A percentile compares a stretch with the other conserved stretches of the same genome.
phyloP scores from a whole-genome alignment of 2,329 filamentous ascomycete species.

The Nemania serpens region DNA sequence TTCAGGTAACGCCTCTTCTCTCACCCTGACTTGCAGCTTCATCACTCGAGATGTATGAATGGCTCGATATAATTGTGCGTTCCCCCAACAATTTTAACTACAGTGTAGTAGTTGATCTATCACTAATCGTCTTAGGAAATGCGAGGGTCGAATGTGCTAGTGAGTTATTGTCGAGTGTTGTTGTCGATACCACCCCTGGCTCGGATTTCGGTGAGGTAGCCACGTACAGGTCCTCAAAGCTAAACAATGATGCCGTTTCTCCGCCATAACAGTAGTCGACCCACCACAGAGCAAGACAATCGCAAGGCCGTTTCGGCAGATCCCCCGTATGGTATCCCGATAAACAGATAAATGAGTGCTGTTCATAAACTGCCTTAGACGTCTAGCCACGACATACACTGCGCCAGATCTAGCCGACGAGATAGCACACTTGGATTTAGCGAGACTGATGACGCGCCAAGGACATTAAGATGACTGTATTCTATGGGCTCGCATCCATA shows the following conservation, averaged over 20 bases:
- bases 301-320: background rate
- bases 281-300: slow-evolving; percentile 28
- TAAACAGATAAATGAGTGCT: background rate
- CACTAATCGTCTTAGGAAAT: slow-evolving; percentile 6
- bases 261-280: slow-evolving; percentile 34
- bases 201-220: slow-evolving; percentile 34
- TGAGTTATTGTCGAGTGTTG: slow-evolving; percentile 31
- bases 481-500: background rate
- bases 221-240: slow-evolving; percentile 32
- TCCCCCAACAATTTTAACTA: background rate
- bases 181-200: slow-evolving; percentile 22
- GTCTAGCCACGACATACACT: background rate
- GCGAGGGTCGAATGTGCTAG: slow-evolving; percentile 4
- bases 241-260: slow-evolving; percentile 33
- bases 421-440: background rate
- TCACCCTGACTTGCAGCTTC: slow-evolving; percentile 23
- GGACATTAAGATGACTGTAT: background rate
- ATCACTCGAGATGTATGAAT: slow-evolving; percentile 30
- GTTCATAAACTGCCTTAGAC: background rate
- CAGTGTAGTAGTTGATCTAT: slow-evolving; percentile 12
- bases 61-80: slow-evolving; percentile 19
- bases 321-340: background rate
- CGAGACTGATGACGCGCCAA: background rate
- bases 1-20: slow-evolving; percentile 28
- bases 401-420: background rate